Evolutionary conservation across 805 yeast species (phyloP), one percentile per base, ranked within the genome.

Genomic region (Zygosaccharomyces lentus): DNA sequence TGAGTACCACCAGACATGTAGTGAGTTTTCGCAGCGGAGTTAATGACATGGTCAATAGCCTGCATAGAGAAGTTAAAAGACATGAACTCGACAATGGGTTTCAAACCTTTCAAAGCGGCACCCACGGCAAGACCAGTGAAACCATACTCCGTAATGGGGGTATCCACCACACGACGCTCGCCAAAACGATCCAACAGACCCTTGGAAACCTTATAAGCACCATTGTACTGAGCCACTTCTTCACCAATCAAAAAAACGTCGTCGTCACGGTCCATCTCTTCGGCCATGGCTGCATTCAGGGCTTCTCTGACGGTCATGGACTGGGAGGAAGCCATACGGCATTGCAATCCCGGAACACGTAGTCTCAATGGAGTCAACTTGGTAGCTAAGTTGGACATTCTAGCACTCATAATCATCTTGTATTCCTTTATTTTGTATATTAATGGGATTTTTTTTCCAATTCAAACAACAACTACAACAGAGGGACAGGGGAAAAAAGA

Each of bases 1-100:
- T 90, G 96, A 53, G 82, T 86, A 77, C 99, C 99, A 69, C 99
- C 99, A 54, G 96, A 87, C 99, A 93, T 93, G 77, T 93, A 93
- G 72, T 82, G 88, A 41, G 99, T 93, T 78, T 91, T 93, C 53
- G 98, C 99, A 44, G 97, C 98, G 47, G 98, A 90, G 80, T 93
- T 93, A 72, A 93, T 80, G 71, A 93, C 93, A 60, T 93, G 98
- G 72, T 93, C 99, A 67, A 93, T 93, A 57, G 99, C 86, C 76
- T 93, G 99, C 99, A 93, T 91, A 64, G 99, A 97, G 68, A 93
- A 93, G 80, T 93, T 93, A 76, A 91, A 89, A 19, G 98, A 91
- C 99, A 93, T 93, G 73, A 93, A 93, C 75, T 93, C 99, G 67
- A 93, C 88, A 59, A 93, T 81, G 57, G 99, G 99, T 72, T 87